phyloP scores from a whole-genome alignment of 345 rosid genomes.

The Eucalyptus microcorys region DNA sequence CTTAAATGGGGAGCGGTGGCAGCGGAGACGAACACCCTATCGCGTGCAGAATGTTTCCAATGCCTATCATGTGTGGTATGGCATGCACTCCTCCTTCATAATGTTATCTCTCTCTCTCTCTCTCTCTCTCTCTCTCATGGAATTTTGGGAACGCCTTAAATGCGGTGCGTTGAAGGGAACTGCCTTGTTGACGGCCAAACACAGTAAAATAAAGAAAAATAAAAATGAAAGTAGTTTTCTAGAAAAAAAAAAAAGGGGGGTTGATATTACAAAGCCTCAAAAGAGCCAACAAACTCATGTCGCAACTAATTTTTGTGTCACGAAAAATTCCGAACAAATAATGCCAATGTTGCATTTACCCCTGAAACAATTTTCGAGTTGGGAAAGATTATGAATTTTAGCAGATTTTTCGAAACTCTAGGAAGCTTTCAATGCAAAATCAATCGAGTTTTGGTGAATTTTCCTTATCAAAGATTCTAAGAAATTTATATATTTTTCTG shows the following conservation, averaged over 20 bases:
- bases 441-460: accelerated
- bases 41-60: not conserved
- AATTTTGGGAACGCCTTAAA: not conserved
- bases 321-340: accelerated
- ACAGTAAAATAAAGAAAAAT: not conserved
- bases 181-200: not conserved
- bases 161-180: not conserved
- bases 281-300: not conserved
- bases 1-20: not conserved
- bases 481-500: accelerated
- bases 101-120: not conserved
- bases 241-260: not conserved
- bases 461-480: not conserved
- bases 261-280: not conserved
- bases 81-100: not conserved
- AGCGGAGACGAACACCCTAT: not conserved
- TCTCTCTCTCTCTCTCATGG: not conserved
- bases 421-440: not conserved
- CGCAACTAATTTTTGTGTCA: not conserved
- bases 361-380: accelerated
- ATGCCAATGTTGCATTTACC: accelerated
- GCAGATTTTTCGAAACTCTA: no score
- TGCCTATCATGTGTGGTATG: not conserved
- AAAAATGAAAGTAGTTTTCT: not conserved
- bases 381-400: no score